Base-by-base conservation (phyloP, 192 early-diverging fungal genomes). In the Entophlyctis helioformis region DNA sequence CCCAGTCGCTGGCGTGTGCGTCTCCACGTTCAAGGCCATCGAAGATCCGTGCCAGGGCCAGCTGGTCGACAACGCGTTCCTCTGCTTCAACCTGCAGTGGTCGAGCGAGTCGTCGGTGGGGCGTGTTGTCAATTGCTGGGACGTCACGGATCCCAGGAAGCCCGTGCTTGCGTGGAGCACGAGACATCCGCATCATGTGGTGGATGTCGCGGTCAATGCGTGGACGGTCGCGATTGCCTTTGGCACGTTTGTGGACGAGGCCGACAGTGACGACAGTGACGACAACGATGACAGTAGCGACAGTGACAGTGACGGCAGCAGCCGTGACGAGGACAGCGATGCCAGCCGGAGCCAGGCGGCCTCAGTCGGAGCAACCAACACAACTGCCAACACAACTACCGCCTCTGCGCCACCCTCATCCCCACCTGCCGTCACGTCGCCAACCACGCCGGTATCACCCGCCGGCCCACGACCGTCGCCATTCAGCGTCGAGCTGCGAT, bases 21-120 rank as follows among this genome's bases (percentile, higher is more conserved):
- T 9, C 4, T 15, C 20, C 9, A 22, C 38, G 22, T 46, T 54
- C 23, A 44, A 45, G 12, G 53, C 53, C 0, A 48, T 54, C 28
- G 38, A 38, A 20, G 53, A 54, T 19, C 26, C 29, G 21, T 46
- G 44, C 39, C 53, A 54, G 34, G 53, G 53, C 1, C 44, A 41
- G 16, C 36, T 54, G 1, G 46, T 21, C 38, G 53, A 39, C 1
- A 3, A 24, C 12, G 9, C 16, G 2, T 54, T 47, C 28, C 38
- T 38, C 4, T 54, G 53, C 45, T 54, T 54, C 39, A 54, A 54
- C 31, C 53, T 45, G 19, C 34, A 24, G 10, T 54, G 53, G 53
- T 37, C 45, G 26, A 39, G 41, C 31, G 53, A 54, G 7, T 8
- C 1, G 20, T 9, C 4, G 53, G 39, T 7, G 18, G 20, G 15